A percentile compares a stretch with the other conserved stretches of the same genome.
Conservation (phyloP, 2,329 filamentous ascomycete species). For the Colletotrichum paranaense region DNA sequence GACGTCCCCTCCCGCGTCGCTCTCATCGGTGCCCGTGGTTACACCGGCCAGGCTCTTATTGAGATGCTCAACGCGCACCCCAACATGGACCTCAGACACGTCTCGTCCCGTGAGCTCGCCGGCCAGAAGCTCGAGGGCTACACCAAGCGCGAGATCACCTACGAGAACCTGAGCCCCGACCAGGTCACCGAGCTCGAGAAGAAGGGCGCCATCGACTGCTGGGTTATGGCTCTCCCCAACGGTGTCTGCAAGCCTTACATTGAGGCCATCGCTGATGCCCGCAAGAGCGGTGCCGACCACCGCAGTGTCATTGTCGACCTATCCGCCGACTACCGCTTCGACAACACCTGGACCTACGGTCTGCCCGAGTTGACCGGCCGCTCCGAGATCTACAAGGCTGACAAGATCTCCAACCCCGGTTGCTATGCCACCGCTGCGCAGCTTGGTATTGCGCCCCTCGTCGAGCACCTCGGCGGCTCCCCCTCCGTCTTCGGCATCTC, state of each 20-base stretch:
- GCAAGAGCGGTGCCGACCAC: slow-evolving; percentile 59
- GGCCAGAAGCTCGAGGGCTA: slow-evolving; percentile 92
- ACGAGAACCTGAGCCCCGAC: slow-evolving; percentile 89
- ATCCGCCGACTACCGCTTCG: slow-evolving; percentile 96
- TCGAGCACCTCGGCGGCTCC: slow-evolving; percentile 79
- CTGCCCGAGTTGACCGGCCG: slow-evolving; percentile 87
- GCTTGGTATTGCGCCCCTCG: slow-evolving; percentile 85
- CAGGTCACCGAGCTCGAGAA: slow-evolving; percentile 88
- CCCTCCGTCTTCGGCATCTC: slow-evolving; percentile 91
- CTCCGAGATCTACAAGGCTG: slow-evolving; percentile 80
- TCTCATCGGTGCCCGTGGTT: slow-evolving; percentile 91
- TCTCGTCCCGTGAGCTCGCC: slow-evolving; percentile 91
- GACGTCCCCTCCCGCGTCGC: slow-evolving; percentile 82
- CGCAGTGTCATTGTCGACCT: slow-evolving; percentile 89
- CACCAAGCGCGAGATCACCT: slow-evolving; percentile 89
- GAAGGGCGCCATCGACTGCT: slow-evolving; percentile 88
- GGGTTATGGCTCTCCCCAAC: slow-evolving; percentile 98
- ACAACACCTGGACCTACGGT: slow-evolving; percentile 87
- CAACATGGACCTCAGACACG: slow-evolving; percentile 88
- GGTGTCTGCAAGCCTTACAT: slow-evolving; percentile 94
- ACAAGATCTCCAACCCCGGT: slow-evolving; percentile 89
- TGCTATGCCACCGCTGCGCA: slow-evolving; percentile 96
- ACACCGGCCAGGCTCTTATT: slow-evolving; percentile 92
- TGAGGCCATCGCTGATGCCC: slow-evolving; percentile 82
- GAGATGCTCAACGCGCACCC: slow-evolving; percentile 89